These are phyloP conservation scores for Agrostemma githago DNA, from an alignment of 148 eudicot species.

Conservation along the genomic window DNA sequence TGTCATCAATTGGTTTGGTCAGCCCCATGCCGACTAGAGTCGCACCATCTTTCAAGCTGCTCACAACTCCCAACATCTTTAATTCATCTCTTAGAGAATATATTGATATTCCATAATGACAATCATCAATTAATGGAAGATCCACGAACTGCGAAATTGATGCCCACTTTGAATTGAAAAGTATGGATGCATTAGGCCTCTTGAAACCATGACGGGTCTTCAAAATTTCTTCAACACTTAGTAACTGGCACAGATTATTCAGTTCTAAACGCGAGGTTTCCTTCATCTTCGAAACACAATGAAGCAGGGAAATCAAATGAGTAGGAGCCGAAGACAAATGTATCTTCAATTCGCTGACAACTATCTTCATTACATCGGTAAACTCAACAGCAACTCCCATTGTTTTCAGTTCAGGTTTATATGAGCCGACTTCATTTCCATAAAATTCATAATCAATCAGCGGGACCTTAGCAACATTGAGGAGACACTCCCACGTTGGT, in stretches of 20 bases:
- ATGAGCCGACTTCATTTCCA: slow-evolving; percentile 3
- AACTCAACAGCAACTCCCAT: slow-evolving; percentile 19
- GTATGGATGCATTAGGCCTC: slow-evolving; percentile 21
- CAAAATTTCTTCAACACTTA: slow-evolving; percentile 16
- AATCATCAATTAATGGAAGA: slow-evolving; percentile 33
- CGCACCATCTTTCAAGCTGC: slow-evolving; percentile 30
- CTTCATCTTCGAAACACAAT: slow-evolving; percentile 7
- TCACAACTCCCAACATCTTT: slow-evolving; percentile 25
- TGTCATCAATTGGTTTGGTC: slow-evolving; percentile 12
- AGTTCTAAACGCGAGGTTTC: background rate
- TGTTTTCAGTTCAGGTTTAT: slow-evolving; percentile 12
- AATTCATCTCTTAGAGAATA: slow-evolving; percentile 23
- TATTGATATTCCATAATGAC: slow-evolving; percentile 29
- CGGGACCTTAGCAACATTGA: slow-evolving; percentile 2
- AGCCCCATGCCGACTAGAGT: slow-evolving; percentile 17
- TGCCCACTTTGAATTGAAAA: slow-evolving; percentile 28
- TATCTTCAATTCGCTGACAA: slow-evolving; percentile 13
- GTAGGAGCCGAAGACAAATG: slow-evolving; percentile 11
- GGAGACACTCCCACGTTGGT: slow-evolving; percentile 15
- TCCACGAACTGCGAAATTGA: slow-evolving; percentile 30
- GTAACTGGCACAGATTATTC: slow-evolving; percentile 6
- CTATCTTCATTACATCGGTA: slow-evolving; percentile 16
- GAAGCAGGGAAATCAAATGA: slow-evolving; percentile 10
- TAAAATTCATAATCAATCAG: slow-evolving; percentile 20
- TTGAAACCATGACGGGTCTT: slow-evolving; percentile 25